Conservation (phyloP, 108 stramenopile genomes). For the Nitzschia sp. region DNA sequence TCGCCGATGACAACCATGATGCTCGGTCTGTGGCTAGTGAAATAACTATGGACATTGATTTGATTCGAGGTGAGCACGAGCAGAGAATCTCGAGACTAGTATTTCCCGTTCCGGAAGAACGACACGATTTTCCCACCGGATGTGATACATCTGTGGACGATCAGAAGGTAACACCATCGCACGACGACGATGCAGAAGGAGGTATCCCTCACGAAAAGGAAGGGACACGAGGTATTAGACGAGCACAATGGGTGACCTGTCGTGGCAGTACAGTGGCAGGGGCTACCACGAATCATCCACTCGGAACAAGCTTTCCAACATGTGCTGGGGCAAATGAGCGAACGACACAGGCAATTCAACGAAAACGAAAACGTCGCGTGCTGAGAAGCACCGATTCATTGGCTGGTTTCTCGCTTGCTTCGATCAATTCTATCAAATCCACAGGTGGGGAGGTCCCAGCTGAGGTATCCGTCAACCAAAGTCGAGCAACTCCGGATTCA, state of each 20-base stretch:
- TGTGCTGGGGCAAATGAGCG: neutral
- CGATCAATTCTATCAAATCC: neutral
- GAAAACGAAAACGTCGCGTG: neutral
- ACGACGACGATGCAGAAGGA: neutral
- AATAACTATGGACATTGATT: conserved; percentile 16
- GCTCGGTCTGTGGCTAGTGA: conserved; percentile 14
- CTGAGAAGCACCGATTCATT: conserved; percentile 15
- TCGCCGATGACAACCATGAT: neutral
- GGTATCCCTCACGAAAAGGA: neutral
- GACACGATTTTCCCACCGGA: neutral
- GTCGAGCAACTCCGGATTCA: too few relatives aligned
- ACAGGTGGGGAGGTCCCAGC: neutral
- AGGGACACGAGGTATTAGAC: neutral
- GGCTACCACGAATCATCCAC: too few relatives aligned
- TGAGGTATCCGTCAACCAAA: neutral
- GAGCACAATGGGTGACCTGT: too few relatives aligned
- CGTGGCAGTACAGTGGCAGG: neutral
- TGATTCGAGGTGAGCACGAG: neutral
- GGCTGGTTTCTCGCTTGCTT: conserved; percentile 1
- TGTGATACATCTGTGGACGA: neutral
- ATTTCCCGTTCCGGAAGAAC: too few relatives aligned
- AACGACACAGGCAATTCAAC: neutral
- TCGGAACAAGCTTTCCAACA: neutral
- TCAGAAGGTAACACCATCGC: neutral
- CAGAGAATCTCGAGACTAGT: neutral